Conservation (phyloP, 768 basidiomycete species). For the Serendipita sp. region DNA sequence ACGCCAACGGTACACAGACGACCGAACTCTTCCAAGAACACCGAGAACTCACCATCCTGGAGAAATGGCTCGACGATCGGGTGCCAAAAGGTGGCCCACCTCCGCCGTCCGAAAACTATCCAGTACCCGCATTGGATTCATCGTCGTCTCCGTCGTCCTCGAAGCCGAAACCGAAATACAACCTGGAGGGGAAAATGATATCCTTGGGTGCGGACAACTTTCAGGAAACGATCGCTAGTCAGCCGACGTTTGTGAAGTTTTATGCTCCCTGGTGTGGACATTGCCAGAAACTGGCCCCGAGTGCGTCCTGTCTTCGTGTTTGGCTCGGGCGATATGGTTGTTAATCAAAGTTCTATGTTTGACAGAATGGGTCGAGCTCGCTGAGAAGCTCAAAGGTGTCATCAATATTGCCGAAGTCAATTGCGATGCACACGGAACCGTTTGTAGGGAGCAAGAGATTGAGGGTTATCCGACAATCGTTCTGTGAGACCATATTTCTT, state of each 20-base stretch:
- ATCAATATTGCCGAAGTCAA: constrained; percentile 76
- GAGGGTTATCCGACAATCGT: constrained; percentile 72
- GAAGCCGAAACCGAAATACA: constrained; percentile 13
- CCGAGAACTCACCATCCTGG: neutral
- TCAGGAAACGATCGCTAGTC: constrained; percentile 28
- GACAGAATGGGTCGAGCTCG: constrained; percentile 59
- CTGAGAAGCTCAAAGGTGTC: constrained; percentile 47
- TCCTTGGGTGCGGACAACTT: constrained; percentile 33
- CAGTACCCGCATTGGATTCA: too few relatives aligned
- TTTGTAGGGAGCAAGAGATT: constrained; percentile 56
- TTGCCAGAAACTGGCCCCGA: constrained; percentile 81
- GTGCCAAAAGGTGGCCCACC: neutral
- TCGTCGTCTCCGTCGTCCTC: too few relatives aligned
- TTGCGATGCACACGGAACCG: constrained; percentile 55
- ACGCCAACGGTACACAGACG: neutral
- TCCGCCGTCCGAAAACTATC: neutral
- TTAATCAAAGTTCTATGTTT: neutral
- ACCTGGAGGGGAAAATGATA: constrained; percentile 27
- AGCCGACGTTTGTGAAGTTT: constrained; percentile 57
- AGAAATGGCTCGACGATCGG: neutral
- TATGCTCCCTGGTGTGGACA: constrained; percentile 96
- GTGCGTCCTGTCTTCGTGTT: constrained; percentile 16
- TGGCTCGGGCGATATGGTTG: too few relatives aligned
- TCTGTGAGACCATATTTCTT: constrained; percentile 32
- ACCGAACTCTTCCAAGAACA: neutral